Conservation (phyloP, 768 basidiomycete genomes). For the Royoungia palumana region DNA sequence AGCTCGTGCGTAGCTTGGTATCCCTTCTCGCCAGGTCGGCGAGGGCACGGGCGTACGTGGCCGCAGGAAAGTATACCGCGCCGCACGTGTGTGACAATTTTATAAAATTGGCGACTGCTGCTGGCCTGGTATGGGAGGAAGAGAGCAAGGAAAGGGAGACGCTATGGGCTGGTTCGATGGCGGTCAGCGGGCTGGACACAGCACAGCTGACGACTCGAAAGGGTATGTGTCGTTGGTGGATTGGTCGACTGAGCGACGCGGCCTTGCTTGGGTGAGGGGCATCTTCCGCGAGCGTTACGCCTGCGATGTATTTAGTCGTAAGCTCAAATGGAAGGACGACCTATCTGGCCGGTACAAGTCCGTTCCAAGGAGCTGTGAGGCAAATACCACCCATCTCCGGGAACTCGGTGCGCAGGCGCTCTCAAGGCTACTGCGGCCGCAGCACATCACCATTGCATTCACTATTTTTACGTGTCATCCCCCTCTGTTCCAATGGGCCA, state of each 20-base stretch:
- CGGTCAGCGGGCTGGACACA: constrained; percentile 49
- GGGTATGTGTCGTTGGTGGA: constrained; percentile 60
- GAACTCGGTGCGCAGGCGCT: no score
- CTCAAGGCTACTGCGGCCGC: no score
- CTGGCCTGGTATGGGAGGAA: constrained; percentile 51
- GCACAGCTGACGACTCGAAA: constrained; percentile 51
- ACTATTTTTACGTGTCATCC: no score
- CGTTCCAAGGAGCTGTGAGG: no score
- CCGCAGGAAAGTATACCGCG: constrained; percentile 62
- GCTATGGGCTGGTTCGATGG: constrained; percentile 46
- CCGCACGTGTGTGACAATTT: constrained; percentile 52
- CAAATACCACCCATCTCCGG: no score
- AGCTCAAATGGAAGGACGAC: background rate
- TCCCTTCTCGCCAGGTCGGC: constrained; percentile 44
- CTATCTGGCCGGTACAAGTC: no score
- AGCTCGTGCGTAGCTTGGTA: constrained; percentile 48
- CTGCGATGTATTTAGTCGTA: background rate
- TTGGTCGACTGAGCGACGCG: constrained; percentile 43
- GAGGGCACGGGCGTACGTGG: constrained; percentile 50
- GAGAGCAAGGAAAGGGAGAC: constrained; percentile 19
- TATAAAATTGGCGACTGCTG: constrained; percentile 35
- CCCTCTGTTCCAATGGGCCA: no score
- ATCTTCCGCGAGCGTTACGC: constrained; percentile 5
- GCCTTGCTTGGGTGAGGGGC: background rate
- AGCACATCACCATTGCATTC: no score